These are phyloP conservation scores for Cladophialophora exuberans DNA, from an alignment of 2,329 filamentous ascomycete genomes.

Conservation along the genomic window DNA sequence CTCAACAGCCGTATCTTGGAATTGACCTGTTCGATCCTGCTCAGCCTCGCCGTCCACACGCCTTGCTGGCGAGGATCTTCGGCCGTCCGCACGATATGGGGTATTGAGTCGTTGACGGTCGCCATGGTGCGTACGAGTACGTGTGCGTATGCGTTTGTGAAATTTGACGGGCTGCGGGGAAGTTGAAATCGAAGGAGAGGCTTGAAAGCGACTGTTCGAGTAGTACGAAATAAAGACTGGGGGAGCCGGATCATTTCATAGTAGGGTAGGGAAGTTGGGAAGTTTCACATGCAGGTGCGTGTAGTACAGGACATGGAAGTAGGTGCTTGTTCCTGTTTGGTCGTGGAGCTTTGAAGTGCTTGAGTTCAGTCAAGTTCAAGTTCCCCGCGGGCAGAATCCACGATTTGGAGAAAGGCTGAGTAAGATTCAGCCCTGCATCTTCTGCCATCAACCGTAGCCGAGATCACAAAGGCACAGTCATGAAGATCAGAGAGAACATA, in stretches of 20 bases:
- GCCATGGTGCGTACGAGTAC: slow-evolving; percentile 28
- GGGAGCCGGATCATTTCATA: neutral
- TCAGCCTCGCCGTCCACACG: slow-evolving; percentile 65
- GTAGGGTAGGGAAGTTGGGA: neutral
- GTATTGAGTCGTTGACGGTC: slow-evolving; percentile 41
- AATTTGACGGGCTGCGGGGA: neutral
- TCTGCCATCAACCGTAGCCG: too few species aligned
- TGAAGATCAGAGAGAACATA: too few species aligned
- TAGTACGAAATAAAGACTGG: neutral
- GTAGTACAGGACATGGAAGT: neutral
- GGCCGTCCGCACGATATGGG: slow-evolving; percentile 74
- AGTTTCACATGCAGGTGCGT: neutral
- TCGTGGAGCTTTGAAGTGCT: too few species aligned
- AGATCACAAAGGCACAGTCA: too few species aligned
- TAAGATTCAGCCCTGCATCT: too few species aligned
- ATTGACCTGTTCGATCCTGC: slow-evolving; percentile 67
- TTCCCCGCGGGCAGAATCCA: too few species aligned
- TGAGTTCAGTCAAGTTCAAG: too few species aligned
- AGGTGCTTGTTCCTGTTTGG: too few species aligned
- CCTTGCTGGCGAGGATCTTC: slow-evolving; percentile 70
- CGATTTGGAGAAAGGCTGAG: too few species aligned
- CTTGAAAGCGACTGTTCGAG: neutral
- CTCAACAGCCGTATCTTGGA: slow-evolving; percentile 68
- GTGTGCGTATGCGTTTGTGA: neutral
- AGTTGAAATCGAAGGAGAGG: neutral